Base-by-base conservation (phyloP, 2,329 filamentous ascomycete species). In the Sporothrix brasiliensis region DNA sequence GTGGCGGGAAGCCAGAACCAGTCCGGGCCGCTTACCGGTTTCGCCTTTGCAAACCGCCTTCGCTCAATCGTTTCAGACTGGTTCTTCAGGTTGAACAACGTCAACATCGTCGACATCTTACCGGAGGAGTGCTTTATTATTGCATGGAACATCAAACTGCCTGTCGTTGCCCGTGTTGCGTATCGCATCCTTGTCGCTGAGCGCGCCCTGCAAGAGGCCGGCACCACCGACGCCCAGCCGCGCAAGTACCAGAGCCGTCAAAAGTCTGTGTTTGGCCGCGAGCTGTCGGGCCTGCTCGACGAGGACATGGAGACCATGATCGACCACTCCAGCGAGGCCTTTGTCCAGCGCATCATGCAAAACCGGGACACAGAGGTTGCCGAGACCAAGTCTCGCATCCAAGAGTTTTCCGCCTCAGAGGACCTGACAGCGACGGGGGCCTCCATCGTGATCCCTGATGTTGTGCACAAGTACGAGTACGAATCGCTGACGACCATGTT, bases 141-240 rank as follows among this genome's bases (percentile, higher is more conserved):
- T 9, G 88, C 84, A 5, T 82, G 83, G 73, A 78, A 78, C 3
- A 74, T 88, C 6, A 73, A 83, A 70, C 79, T 83, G 11, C 76
- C 79, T 0, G 76, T 79, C 14, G 75, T 88, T 1, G 79, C 83
- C 0, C 81, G 81, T 44, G 75, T 79, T 24, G 81, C 88, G 0
- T 91, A 90, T 73, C 81, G 83, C 13, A 84, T 90, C 34, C 81
- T 91, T 4, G 88, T 91, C 27, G 87, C 85, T 21, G 89, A 92
- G 75, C 81, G 85, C 67, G 88, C 88, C 3, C 75, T 91, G 14
- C 80, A 79, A 53, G 76, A 81, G 30, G 78, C 81, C 9, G 77
- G 76, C 24, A 67, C 30, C 21, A 66, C 60, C 2, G 16, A 27
- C 67, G 70, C 5, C 71, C 70, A n/a, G 61, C 66, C 61, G 27